phyloP scores from a whole-genome alignment of 805 yeast species.

The Kregervanrija delftensis region DNA sequence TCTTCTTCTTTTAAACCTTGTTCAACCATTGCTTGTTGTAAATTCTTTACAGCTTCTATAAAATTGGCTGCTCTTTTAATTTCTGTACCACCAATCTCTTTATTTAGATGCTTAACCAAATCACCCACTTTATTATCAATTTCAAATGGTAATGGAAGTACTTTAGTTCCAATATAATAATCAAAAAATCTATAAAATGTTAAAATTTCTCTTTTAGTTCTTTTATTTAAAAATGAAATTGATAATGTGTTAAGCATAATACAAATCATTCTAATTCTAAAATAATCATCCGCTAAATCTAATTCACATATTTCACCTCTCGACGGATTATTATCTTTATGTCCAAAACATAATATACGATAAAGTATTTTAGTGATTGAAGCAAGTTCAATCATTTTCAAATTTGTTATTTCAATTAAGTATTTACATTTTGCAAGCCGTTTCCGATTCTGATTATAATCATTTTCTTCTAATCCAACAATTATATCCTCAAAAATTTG shows the following conservation, averaged over 20 bases:
- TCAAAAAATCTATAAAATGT: constrained; percentile 57
- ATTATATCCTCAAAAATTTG: constrained; percentile 54
- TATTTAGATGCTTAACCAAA: constrained; percentile 14
- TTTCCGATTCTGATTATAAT: constrained; percentile 49
- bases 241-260: constrained; percentile 32
- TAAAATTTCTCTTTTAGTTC: constrained; percentile 22
- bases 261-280: constrained; percentile 55
- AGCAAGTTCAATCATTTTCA: constrained; percentile 37
- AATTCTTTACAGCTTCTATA: constrained; percentile 35
- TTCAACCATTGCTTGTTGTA: constrained; percentile 28
- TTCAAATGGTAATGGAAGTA: constrained; percentile 46
- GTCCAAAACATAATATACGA: constrained; percentile 58
- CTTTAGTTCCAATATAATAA: constrained; percentile 60
- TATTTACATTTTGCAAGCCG: constrained; percentile 58
- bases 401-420: constrained; percentile 50
- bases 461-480: constrained; percentile 59
- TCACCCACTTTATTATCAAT: constrained; percentile 45
- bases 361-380: constrained; percentile 47
- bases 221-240: constrained; percentile 5
- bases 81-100: constrained; percentile 7
- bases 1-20: constrained; percentile 10
- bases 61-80: constrained; percentile 47
- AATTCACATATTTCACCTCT: constrained; percentile 32
- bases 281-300: constrained; percentile 67
- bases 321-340: constrained; percentile 51